phyloP scores from a whole-genome alignment of 805 yeast genomes.

The Kluyveromyces nonfermentans region DNA sequence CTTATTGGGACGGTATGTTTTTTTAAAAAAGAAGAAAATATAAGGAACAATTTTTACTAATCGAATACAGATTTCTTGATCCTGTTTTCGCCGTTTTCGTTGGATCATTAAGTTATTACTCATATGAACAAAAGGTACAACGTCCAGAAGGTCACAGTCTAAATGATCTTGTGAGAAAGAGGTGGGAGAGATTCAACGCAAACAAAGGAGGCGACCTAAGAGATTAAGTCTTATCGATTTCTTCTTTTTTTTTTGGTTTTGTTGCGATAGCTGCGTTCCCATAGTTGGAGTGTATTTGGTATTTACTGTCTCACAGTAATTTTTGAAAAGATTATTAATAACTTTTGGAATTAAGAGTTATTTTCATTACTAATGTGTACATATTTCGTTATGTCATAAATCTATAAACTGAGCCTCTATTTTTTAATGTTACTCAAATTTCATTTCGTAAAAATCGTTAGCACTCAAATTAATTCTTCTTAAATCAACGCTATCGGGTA shows the following conservation, averaged over 20 bases:
- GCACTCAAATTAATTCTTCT: background rate
- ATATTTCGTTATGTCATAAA: background rate
- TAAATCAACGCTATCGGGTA: background rate
- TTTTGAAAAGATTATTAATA: background rate
- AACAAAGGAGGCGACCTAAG: too few relatives aligned
- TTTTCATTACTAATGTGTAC: background rate
- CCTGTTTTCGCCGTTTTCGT: conserved; percentile 55
- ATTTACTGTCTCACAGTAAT: too few relatives aligned
- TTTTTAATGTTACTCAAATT: background rate
- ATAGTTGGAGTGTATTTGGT: too few relatives aligned
- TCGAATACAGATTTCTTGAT: conserved; percentile 39
- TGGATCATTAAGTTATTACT: conserved; percentile 55
- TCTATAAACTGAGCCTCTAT: background rate
- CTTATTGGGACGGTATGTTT: conserved; percentile 35
- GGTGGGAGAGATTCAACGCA: conserved; percentile 10
- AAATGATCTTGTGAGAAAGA: conserved; percentile 40
- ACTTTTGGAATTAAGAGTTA: background rate
- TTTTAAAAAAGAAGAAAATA: too few relatives aligned
- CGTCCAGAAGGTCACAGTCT: conserved; percentile 52
- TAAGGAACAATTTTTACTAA: too few relatives aligned
- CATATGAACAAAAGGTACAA: conserved; percentile 50
- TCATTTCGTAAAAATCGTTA: conserved; percentile 1
- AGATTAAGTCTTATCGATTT: too few relatives aligned
- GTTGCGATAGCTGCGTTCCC: too few relatives aligned
- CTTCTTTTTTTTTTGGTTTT: too few relatives aligned